Base-by-base conservation (phyloP, 139 green algal species). In the Chlamydomonas urium region DNA sequence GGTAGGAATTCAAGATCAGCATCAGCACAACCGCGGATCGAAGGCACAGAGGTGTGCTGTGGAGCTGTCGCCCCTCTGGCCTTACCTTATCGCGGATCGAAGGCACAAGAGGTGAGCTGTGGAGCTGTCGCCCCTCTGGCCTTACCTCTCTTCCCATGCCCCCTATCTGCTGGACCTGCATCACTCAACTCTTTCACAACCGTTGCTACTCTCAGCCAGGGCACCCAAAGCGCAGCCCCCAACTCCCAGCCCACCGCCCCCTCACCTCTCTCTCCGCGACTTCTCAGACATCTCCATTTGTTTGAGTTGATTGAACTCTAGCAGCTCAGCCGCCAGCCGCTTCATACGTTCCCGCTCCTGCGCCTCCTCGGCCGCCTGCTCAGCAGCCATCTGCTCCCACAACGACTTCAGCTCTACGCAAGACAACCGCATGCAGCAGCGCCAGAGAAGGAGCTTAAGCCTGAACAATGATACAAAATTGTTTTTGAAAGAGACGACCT, bases 301-400 rank as follows among this genome's bases (percentile, higher is more conserved):
- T 59, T 80, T 83, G 34, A 85, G 72, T 48, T 53, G 61, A 67
- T 90, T 90, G 67, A 84, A 90, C 66, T 87, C 75, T 47, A 76
- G 72, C 37, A 88, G 69, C 66, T 90, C 85, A 23, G 71, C 69
- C 17, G 77, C 75, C 69, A 88, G 73, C 37, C 38, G 29, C 62
- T 48, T 37, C 82, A 85, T 76, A 10, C 58, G 42, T 50, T 85
- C 75, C 1, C 71, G 66, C 42, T 85, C 78, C 29, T 24, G 10
- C 28, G 21, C 66, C 23, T 68, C 71, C 47, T 59, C 36, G 19
- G n/a, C 26, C 8, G 57, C 69, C 56, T 75, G 29, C 69, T 75
- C 56, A 31, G 4, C 33, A 19, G 63, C 33, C 35, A 71, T 71
- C 10, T 10, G 6, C 17, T 26, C 63, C 63, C 63, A 71, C 17